Conservation (phyloP, 805 yeast genomes). For the Yarrowia deformans region DNA sequence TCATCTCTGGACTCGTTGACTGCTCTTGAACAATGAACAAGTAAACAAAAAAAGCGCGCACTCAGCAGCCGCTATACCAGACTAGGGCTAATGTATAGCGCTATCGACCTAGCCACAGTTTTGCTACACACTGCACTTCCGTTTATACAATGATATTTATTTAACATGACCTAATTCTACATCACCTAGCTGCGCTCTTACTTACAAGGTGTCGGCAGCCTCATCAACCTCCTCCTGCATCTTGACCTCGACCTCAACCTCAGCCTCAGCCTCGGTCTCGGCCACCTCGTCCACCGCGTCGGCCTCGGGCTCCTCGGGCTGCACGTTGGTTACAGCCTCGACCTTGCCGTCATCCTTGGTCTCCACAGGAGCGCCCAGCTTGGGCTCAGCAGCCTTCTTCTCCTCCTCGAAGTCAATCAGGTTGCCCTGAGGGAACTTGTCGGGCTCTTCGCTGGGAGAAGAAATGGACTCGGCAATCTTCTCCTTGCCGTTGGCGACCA, state of each 20-base stretch:
- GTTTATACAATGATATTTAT: conserved; percentile 19
- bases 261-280: conserved; percentile 58
- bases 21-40: too few species aligned
- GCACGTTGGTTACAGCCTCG: conserved; percentile 40
- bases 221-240: conserved; percentile 35
- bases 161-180: conserved; percentile 18
- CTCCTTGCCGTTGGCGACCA: conserved; percentile 60
- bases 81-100: too few species aligned
- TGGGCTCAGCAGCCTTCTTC: conserved; percentile 42
- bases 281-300: conserved; percentile 70
- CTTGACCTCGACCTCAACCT: conserved; percentile 32
- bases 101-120: too few species aligned
- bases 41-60: too few species aligned
- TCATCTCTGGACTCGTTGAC: too few species aligned
- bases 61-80: too few species aligned
- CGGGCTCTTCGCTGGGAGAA: conserved; percentile 53
- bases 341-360: conserved; percentile 44
- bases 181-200: background rate
- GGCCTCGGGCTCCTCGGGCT: conserved; percentile 59
- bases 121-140: too few species aligned
- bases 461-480: conserved; percentile 69
- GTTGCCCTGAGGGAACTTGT: conserved; percentile 50
- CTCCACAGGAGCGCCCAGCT: conserved; percentile 45
- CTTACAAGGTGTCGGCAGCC: conserved; percentile 22
- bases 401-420: conserved; percentile 46